Percentiles rank a stretch among this genome's conserved stretches.
Evolutionary conservation across 331 rosid genomes (phyloP).

Genomic region (Prunus yedoensis): DNA sequence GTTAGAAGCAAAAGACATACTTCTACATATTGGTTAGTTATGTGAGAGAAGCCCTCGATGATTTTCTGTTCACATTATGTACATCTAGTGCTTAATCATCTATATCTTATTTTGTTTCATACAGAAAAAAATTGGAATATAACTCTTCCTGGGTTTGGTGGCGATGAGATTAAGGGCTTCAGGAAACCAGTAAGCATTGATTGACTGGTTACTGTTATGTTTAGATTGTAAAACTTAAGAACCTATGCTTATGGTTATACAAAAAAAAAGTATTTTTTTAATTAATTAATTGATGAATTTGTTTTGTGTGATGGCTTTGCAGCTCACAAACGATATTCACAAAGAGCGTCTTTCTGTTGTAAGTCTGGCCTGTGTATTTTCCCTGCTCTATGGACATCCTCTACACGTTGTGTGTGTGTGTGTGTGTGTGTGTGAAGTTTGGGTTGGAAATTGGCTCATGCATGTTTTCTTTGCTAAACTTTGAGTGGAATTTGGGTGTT

Average conservation of each 20-base stretch:
- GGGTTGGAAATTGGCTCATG: constrained; percentile 3
- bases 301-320: constrained; percentile 39
- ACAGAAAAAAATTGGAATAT: constrained; percentile 90
- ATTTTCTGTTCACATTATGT: constrained; percentile 1
- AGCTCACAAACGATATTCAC: constrained; percentile 79
- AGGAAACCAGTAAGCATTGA: constrained; percentile 58
- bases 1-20: constrained; percentile 89
- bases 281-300: constrained; percentile 7
- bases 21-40: constrained; percentile 83
- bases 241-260: neutral
- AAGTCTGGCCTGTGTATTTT: constrained; percentile 36
- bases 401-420: neutral
- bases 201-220: constrained; percentile 19
- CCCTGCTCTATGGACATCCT: constrained; percentile 8
- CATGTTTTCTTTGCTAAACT: neutral
- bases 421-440: constrained; percentile 11
- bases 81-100: constrained; percentile 14
- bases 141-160: constrained; percentile 87
- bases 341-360: constrained; percentile 87
- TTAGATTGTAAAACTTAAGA: neutral
- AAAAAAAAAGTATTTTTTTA: neutral
- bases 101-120: constrained; percentile 19
- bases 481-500: neutral
- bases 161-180: constrained; percentile 89
- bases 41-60: constrained; percentile 10